phyloP scores from a whole-genome alignment of 306 rosid species.

The Styphnolobium japonicum region DNA sequence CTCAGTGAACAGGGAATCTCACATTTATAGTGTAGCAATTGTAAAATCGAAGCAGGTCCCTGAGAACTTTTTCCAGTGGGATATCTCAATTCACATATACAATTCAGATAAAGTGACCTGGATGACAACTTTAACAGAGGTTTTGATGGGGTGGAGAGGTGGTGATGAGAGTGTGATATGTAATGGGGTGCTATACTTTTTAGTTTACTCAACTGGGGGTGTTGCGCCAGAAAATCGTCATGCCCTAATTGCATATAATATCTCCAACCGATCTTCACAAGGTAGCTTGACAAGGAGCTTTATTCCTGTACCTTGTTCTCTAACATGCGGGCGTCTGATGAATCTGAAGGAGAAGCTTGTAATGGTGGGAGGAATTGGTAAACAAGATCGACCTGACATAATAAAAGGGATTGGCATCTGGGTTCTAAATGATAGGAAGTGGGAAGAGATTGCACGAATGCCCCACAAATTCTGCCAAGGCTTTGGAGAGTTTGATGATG shows the following conservation, averaged over 20 bases:
- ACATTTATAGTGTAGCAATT: conserved; percentile 53
- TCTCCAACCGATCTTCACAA: conserved; percentile 44
- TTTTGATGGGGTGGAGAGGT: conserved; percentile 89
- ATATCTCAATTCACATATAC: conserved; percentile 70
- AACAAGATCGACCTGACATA: conserved; percentile 72
- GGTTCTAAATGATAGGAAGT: conserved; percentile 68
- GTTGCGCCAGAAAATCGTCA: conserved; percentile 63
- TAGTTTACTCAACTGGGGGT: conserved; percentile 77
- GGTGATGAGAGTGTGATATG: conserved; percentile 93
- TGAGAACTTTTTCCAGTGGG: conserved; percentile 72
- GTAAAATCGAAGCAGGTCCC: conserved; percentile 89
- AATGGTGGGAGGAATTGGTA: conserved; percentile 98
- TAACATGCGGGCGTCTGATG: conserved; percentile 95
- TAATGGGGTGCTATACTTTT: conserved; percentile 71
- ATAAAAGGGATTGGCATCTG: conserved; percentile 97
- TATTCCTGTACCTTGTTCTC: conserved; percentile 76
- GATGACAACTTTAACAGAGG: conserved; percentile 66
- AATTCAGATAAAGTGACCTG: conserved; percentile 57
- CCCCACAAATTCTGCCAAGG: conserved; percentile 95
- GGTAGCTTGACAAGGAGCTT: conserved; percentile 58
- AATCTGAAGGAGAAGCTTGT: conserved; percentile 86
- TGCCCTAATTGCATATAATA: conserved; percentile 61
- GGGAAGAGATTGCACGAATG: conserved; percentile 85
- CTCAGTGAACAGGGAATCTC: conserved; percentile 55
- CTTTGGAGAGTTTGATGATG: conserved; percentile 94